Conservation (phyloP, 1,284 basidiomycete species). For the Pyrrhoderma noxium region DNA sequence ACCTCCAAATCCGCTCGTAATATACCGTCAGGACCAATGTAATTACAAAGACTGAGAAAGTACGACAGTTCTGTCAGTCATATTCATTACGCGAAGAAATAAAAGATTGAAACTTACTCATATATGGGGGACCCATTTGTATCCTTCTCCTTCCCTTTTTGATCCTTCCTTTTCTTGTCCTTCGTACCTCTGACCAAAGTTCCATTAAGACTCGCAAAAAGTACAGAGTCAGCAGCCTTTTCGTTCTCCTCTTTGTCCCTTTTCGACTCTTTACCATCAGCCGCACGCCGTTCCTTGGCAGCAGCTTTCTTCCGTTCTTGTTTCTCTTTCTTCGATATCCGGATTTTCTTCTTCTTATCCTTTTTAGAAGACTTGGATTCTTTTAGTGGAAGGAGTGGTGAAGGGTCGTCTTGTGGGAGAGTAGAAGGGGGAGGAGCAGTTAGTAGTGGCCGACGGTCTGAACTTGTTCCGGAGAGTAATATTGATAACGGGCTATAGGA, state of each 20-base stretch:
- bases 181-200: background rate
- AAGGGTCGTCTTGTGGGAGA: too few species aligned
- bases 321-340: background rate
- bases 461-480: too few species aligned
- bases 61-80: background rate
- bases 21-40: slow-evolving; percentile 46
- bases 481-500: too few species aligned
- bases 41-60: slow-evolving; percentile 44
- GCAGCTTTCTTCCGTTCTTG: background rate
- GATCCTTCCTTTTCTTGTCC: slow-evolving; percentile 30
- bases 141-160: slow-evolving; percentile 32
- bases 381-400: too few species aligned
- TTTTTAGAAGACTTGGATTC: slow-evolving; percentile 16
- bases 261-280: background rate
- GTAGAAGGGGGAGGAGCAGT: too few species aligned
- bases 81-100: background rate
- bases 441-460: too few species aligned
- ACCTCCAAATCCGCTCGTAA: slow-evolving; percentile 49
- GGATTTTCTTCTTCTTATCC: slow-evolving; percentile 22
- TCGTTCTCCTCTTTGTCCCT: background rate
- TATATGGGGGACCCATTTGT: slow-evolving; percentile 35
- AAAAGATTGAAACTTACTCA: slow-evolving; percentile 36
- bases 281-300: background rate
- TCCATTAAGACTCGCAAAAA: background rate
- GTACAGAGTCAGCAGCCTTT: background rate